Percentiles rank a stretch among this genome's conserved stretches.
Conservation (phyloP, 1,284 basidiomycete genomes). For the Ustilago loliicola region DNA sequence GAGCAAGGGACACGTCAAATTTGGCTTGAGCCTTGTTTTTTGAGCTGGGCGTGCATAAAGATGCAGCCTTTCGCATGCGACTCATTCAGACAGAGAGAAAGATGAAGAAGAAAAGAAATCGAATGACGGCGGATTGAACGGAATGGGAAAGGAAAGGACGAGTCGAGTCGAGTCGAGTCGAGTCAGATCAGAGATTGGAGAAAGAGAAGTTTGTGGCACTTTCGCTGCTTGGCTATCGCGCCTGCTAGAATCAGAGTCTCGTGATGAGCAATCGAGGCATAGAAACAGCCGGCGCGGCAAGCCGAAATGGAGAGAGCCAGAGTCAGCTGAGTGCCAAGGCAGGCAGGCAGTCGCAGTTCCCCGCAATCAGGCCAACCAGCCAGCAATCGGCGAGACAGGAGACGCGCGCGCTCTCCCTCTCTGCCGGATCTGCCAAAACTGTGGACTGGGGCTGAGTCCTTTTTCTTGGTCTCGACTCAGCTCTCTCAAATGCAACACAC, state of each 20-base stretch:
- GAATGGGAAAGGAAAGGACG: not conserved
- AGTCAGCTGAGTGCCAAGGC: conserved; percentile 16
- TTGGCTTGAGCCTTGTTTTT: conserved; percentile 11
- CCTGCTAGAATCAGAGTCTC: not conserved
- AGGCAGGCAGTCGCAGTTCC: not conserved
- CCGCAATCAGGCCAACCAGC: not conserved
- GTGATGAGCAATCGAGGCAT: no score
- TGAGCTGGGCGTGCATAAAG: conserved; percentile 17
- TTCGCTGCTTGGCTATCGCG: conserved; percentile 1
- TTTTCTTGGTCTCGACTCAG: conserved; percentile 4
- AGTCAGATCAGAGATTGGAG: not conserved
- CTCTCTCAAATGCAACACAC: conserved; percentile 8
- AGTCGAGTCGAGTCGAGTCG: not conserved
- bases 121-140: not conserved
- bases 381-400: not conserved
- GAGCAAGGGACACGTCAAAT: conserved; percentile 3
- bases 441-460: conserved; percentile 2
- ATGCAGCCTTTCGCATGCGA: conserved; percentile 14
- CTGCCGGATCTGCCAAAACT: not conserved
- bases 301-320: no score
- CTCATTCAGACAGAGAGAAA: no score
- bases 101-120: no score
- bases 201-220: not conserved
- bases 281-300: no score
- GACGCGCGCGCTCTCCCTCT: not conserved